Percentiles rank a stretch among this genome's conserved stretches.
Evolutionary conservation across 1,284 basidiomycete genomes (phyloP).

Genomic region (Moesziomyces aphidis): DNA sequence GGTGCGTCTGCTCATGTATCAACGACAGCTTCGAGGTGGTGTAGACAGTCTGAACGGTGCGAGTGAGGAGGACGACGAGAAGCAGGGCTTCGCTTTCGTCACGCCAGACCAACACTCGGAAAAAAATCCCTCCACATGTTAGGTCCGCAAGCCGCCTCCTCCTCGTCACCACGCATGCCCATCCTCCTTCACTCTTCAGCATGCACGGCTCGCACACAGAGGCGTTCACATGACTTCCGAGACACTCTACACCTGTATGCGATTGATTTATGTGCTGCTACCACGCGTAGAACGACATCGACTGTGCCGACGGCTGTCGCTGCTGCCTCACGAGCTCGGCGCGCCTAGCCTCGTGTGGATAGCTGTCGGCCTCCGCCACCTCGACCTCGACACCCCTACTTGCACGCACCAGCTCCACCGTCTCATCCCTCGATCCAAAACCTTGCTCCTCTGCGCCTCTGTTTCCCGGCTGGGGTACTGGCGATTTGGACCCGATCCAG

Average conservation of each 20-base stretch:
- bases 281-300: slow-evolving; percentile 42
- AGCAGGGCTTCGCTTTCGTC: neutral
- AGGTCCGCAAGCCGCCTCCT: neutral
- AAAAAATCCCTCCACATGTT: slow-evolving; percentile 20
- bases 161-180: slow-evolving; percentile 4
- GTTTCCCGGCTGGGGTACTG: slow-evolving; percentile 1
- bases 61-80: neutral
- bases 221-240: neutral
- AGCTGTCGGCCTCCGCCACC: neutral
- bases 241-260: neutral
- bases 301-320: slow-evolving; percentile 15
- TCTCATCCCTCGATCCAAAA: neutral
- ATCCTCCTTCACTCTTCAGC: neutral
- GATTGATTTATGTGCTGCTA: neutral
- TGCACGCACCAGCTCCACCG: slow-evolving; percentile 9
- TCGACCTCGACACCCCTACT: neutral
- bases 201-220: too few relatives aligned
- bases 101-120: slow-evolving; percentile 3
- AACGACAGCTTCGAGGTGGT: neutral
- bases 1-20: neutral
- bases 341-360: slow-evolving; percentile 4
- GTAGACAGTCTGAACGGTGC: neutral
- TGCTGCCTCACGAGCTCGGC: neutral
- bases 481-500: slow-evolving; percentile 29
- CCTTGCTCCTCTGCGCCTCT: neutral